Evolutionary conservation across 2,329 filamentous ascomycete genomes (phyloP), one percentile per base, ranked within the genome.

Genomic region (Colletotrichum caudatum): DNA sequence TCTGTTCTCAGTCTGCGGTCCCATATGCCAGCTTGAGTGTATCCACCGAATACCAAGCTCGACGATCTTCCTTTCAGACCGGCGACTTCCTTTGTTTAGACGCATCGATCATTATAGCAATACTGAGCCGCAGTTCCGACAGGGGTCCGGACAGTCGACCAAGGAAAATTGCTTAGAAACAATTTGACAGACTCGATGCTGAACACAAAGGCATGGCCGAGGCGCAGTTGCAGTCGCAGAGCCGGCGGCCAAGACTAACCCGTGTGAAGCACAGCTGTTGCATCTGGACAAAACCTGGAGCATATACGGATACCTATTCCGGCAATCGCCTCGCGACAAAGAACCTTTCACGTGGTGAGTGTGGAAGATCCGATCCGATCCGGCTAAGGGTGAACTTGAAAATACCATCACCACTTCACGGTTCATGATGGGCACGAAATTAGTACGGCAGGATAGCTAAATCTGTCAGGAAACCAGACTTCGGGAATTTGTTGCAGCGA

Each of bases 251-350:
- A 23, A 26, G n/a, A 20, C 37, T 37, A 37, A 35, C 5, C 23
- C 48, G 7, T 23, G 9, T 29, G 7, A 46, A 37, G 29, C 26
- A 23, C 58, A n/a, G 56, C 46, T 59, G 46, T 37, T 37, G 37
- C n/a, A 68, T 44, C 14, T 41, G 39, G 46, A 33, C 29, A 33
- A 39, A 46, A 39, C 29, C 18, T 26, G 23, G 3, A 23, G n/a
- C 11, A 35, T 53, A 3, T 29, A n/a, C 44, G 51, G 44, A 50
- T 23, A 26, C 12, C 48, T 23, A 26, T 12, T 56, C 23, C 37
- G 14, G 56, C 37, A 46, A 69, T 71, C 65, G 26, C 50, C 53
- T 54, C 18, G 26, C n/a, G 37, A 71, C 69, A 71, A 71, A 71
- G 68, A 62, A 44, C 11, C 8, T 35, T 51, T 18, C 33, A 3